Conservation (phyloP, 2,329 filamentous ascomycete species). For the Domatiomyces globalis region DNA sequence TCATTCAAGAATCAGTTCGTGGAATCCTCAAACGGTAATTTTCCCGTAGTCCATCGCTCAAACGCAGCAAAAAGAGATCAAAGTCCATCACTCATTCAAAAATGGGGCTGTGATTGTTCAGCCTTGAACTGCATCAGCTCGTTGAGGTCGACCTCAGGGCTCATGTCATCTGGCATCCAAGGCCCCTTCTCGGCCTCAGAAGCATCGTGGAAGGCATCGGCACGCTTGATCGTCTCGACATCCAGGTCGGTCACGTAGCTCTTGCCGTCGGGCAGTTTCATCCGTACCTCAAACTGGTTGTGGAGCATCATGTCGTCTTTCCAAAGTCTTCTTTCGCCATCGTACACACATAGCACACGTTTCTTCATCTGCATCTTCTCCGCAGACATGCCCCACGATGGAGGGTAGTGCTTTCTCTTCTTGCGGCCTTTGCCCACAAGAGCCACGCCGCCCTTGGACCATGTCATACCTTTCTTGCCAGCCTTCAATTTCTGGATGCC, state of each 20-base stretch:
- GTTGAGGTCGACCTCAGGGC: conserved; percentile 21
- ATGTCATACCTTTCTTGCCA: conserved; percentile 55
- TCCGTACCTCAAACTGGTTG: conserved; percentile 82
- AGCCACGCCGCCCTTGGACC: conserved; percentile 59
- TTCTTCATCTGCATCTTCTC: conserved; percentile 98
- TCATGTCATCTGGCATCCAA: conserved; percentile 41
- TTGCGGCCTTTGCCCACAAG: conserved; percentile 55
- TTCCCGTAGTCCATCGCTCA: conserved; percentile 6
- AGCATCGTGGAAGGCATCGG: conserved; percentile 67
- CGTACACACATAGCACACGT: conserved; percentile 83
- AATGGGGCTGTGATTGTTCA: neutral
- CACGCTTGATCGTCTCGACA: conserved; percentile 72
- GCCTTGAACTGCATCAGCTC: conserved; percentile 13
- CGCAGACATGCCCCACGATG: conserved; percentile 81
- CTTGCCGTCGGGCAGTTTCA: conserved; percentile 60
- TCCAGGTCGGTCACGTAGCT: conserved; percentile 87
- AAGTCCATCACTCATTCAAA: conserved; percentile 5
- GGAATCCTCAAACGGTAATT: neutral
- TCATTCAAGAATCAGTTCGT: neutral
- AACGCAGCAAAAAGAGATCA: conserved; percentile 7
- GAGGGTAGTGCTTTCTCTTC: conserved; percentile 84
- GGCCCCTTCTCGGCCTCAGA: conserved; percentile 77
- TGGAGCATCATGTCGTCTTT: conserved; percentile 99
- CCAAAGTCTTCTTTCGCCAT: conserved; percentile 72
- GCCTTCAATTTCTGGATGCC: conserved; percentile 29